phyloP scores from a whole-genome alignment of 345 rosid species.

The Citrus reticulata region DNA sequence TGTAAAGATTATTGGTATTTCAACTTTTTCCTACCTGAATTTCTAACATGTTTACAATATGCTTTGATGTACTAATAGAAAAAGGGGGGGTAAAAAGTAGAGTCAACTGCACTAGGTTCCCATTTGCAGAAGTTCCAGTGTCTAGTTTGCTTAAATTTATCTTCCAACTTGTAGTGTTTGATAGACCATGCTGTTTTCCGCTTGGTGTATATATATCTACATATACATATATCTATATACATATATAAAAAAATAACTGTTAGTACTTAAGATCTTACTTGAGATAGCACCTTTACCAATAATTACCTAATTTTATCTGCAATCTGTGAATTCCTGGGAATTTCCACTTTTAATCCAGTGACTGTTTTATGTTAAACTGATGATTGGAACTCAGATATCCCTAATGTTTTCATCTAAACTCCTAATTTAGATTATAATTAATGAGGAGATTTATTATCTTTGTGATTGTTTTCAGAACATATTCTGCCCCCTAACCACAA shows the following conservation, averaged over 20 bases:
- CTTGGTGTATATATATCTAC: not conserved
- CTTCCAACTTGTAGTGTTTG: not conserved
- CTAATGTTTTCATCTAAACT: not conserved
- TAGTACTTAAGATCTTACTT: not conserved
- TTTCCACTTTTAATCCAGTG: not conserved
- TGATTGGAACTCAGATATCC: not conserved
- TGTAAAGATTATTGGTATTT: not conserved
- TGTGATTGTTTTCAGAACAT: not conserved
- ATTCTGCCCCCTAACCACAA: not conserved
- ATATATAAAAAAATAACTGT: not conserved
- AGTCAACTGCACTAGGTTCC: no score
- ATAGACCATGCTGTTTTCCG: not conserved
- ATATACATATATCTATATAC: no score
- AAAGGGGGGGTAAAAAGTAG: no score
- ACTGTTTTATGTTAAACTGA: constrained; percentile 2
- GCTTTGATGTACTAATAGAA: not conserved
- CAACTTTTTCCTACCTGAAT: not conserved
- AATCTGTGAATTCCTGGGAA: not conserved
- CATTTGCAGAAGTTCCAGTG: no score
- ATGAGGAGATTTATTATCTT: not conserved
- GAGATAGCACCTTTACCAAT: not conserved
- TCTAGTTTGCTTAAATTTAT: no score
- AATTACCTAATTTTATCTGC: not conserved
- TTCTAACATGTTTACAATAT: not conserved
- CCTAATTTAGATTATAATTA: not conserved